A percentile compares a stretch with the other conserved stretches of the same genome.
Evolutionary conservation across 106 monocot species (phyloP).

Genomic region (Apostasia shenzhenica): DNA sequence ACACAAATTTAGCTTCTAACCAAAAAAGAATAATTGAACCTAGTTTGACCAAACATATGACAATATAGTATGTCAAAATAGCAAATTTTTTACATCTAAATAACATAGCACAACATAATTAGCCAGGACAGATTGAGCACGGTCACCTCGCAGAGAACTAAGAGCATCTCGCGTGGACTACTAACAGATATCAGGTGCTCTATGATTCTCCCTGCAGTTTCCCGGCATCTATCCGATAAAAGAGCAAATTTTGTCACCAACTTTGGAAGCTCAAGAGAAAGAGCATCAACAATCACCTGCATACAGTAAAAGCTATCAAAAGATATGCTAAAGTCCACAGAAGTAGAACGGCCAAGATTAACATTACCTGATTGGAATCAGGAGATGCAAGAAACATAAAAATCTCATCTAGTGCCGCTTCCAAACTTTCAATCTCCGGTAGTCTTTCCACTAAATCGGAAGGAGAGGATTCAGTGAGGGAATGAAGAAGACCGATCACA

Average conservation of each 20-base stretch:
- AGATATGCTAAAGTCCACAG: background rate
- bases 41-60: no score
- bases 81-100: no score
- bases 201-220: conserved; percentile 39
- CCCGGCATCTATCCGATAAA: conserved; percentile 40
- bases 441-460: conserved; percentile 12
- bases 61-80: no score
- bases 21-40: no score
- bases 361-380: conserved; percentile 48
- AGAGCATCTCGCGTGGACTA: conserved; percentile 77
- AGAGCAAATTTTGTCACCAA: conserved; percentile 50
- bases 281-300: conserved; percentile 61
- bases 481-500: conserved; percentile 31
- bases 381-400: conserved; percentile 38
- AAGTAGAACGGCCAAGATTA: no score
- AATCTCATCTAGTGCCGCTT: conserved; percentile 47
- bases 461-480: conserved; percentile 24
- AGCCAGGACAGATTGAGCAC: no score
- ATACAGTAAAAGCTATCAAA: background rate
- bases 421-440: background rate
- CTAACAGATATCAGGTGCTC: conserved; percentile 43
- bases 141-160: conserved; percentile 70
- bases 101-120: no score
- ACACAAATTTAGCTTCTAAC: no score
- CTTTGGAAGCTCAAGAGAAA: conserved; percentile 64